Percentiles rank a stretch among this genome's conserved stretches.
phyloP scores from a whole-genome alignment of 2,329 filamentous ascomycete genomes.

The Claviceps lovelessii region DNA sequence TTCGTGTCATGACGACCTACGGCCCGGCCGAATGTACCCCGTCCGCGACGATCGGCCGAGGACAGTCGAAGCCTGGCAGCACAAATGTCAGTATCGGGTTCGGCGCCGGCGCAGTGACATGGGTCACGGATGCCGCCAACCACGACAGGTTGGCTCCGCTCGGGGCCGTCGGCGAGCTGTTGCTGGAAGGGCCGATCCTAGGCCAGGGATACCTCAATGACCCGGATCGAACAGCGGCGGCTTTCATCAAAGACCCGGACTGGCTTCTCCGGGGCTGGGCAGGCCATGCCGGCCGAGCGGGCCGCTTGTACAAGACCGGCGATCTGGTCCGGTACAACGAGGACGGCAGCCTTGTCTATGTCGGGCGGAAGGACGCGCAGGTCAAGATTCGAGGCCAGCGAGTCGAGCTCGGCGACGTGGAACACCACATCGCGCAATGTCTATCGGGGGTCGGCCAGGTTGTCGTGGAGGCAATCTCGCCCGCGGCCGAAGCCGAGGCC shows the following conservation, averaged over 20 bases:
- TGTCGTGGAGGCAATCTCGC: background rate
- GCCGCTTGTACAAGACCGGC: constrained; percentile 11
- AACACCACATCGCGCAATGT: background rate
- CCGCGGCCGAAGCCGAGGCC: too few species aligned
- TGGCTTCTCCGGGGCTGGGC: constrained; percentile 2
- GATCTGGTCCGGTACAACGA: constrained; percentile 10
- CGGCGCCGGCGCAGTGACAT: background rate
- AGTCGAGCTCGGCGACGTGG: constrained; percentile 11
- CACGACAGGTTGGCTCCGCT: background rate
- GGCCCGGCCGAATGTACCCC: constrained; percentile 10
- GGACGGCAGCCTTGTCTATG: constrained; percentile 12
- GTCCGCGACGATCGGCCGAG: constrained; percentile 1
- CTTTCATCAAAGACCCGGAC: background rate
- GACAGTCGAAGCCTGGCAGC: too few species aligned
- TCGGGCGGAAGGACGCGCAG: constrained; percentile 12
- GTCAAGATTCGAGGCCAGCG: constrained; percentile 14
- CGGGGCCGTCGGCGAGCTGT: constrained; percentile 2
- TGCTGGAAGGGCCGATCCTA: constrained; percentile 1
- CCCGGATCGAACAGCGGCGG: background rate
- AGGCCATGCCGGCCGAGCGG: background rate
- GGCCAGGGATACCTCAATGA: background rate
- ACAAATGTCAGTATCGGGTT: background rate
- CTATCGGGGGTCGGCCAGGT: background rate
- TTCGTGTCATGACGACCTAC: constrained; percentile 9
- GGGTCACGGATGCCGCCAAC: background rate